phyloP scores from a whole-genome alignment of 164 flowering plant species.

The Stephania yunnanensis region DNA sequence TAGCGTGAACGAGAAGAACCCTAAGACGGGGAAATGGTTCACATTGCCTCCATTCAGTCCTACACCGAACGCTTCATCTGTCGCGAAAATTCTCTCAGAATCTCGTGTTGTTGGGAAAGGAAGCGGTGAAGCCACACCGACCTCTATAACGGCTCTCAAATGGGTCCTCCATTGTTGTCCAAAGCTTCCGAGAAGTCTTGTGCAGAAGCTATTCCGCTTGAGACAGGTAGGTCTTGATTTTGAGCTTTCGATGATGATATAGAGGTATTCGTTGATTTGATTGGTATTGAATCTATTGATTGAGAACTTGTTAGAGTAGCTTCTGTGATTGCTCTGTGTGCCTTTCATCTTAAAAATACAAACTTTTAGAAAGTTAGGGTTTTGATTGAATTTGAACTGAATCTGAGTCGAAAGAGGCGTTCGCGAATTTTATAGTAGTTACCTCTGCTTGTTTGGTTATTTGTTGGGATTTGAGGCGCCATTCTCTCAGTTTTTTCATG shows the following conservation, averaged over 20 bases:
- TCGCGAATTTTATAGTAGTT: too few relatives aligned
- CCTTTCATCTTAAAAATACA: neutral
- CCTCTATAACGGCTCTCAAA: conserved; percentile 57
- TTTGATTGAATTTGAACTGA: neutral
- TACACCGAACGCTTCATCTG: conserved; percentile 24
- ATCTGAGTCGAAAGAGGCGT: neutral
- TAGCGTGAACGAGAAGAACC: neutral
- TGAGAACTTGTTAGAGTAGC: neutral
- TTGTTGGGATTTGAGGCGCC: neutral
- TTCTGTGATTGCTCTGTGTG: neutral
- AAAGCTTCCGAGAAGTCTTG: conserved; percentile 62
- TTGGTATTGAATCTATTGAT: neutral
- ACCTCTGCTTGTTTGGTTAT: neutral
- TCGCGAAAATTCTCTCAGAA: conserved; percentile 36
- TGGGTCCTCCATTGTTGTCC: conserved; percentile 92
- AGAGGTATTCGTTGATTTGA: neutral
- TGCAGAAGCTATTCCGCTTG: conserved; percentile 90
- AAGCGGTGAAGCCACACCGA: neutral
- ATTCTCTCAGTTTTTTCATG: neutral
- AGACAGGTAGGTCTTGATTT: conserved; percentile 52
- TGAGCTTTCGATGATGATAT: neutral
- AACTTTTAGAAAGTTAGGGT: neutral
- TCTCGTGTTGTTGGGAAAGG: neutral
- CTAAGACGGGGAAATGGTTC: conserved; percentile 42
- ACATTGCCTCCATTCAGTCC: conserved; percentile 53